Base-by-base conservation (phyloP, 257 asterid genomes). In the Asclepias syriaca region DNA sequence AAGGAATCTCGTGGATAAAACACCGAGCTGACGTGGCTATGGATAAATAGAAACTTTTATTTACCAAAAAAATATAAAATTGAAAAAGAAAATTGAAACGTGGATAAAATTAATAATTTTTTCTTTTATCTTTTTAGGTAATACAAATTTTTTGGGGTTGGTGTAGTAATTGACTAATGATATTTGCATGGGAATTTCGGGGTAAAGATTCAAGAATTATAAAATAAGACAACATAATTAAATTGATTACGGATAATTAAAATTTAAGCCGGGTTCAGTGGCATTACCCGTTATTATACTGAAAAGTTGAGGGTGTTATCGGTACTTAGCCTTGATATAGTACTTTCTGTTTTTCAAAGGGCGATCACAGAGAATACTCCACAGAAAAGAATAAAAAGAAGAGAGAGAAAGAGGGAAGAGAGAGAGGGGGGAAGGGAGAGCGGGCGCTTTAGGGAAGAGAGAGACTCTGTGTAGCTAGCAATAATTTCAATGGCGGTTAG, bases 401-500 rank as follows among this genome's bases (percentile, higher is more conserved):
- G 81, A 77, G 72, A 66, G 79, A 72, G 65, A 71, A 27, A 57
- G 39, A 9, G 34, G 29, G 34, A 51, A 60, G 78, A 15, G 70
- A 61, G 77, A 29, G 78, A 75, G 79, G 13, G 6, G 48, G 48
- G 48, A 9, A 6, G 11, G 6, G 19, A 53, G 75, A 65, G 55
- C 7, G n/a, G 29, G 50, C 64, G 51, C 19, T 53, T 5, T n/a
- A 75, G 77, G 37, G 75, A 61, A 40, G 75, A 63, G 32, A 61
- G 37, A 50, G 39, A 69, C 13, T 12, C 57, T 65, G 56, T 46
- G 71, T 72, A 57, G 58, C 77, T 55, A 57, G 51, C 43, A 65
- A 60, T 64, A 57, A 64, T 55, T 64, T 70, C 83, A 77, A 81
- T 88, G 87, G 89, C 78, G 84, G 81, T 86, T 86, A 86, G 92